A percentile compares a stretch with the other conserved stretches of the same genome.
phyloP scores from a whole-genome alignment of 2,329 filamentous ascomycete species.

The Monosporascus cannonballus region DNA sequence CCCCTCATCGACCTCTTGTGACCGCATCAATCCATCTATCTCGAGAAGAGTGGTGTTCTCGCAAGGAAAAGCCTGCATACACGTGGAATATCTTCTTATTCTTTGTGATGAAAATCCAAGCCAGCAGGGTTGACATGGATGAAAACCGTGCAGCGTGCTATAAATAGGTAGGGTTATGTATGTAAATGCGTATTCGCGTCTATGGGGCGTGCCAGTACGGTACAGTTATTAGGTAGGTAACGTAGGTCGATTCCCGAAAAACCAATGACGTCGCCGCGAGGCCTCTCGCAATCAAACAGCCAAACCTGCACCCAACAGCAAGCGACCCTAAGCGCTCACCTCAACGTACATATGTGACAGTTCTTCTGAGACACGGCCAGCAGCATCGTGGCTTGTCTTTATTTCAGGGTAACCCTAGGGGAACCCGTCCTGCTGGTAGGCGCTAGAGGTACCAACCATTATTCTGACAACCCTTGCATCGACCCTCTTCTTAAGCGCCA shows the following conservation, averaged over 20 bases:
- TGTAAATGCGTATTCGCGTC: no score
- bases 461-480: no score
- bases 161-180: no score
- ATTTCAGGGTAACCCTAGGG: background rate
- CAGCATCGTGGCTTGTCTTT: background rate
- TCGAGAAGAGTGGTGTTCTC: no score
- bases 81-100: no score
- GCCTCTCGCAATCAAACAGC: slow-evolving; percentile 16
- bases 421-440: background rate
- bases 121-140: no score
- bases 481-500: background rate
- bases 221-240: background rate
- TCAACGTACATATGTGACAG: no score
- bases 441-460: background rate
- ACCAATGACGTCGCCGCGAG: slow-evolving; percentile 25
- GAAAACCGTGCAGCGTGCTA: no score
- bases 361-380: no score
- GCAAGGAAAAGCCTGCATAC: no score
- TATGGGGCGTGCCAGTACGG: background rate
- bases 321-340: slow-evolving; percentile 13
- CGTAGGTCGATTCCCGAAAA: slow-evolving; percentile 6
- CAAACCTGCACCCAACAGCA: slow-evolving; percentile 16
- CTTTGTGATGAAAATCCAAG: no score
- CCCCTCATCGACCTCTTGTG: background rate
- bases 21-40: no score